Evolutionary conservation across 2,329 filamentous ascomycete species (phyloP).

Genomic region (Apiospora koreana): DNA sequence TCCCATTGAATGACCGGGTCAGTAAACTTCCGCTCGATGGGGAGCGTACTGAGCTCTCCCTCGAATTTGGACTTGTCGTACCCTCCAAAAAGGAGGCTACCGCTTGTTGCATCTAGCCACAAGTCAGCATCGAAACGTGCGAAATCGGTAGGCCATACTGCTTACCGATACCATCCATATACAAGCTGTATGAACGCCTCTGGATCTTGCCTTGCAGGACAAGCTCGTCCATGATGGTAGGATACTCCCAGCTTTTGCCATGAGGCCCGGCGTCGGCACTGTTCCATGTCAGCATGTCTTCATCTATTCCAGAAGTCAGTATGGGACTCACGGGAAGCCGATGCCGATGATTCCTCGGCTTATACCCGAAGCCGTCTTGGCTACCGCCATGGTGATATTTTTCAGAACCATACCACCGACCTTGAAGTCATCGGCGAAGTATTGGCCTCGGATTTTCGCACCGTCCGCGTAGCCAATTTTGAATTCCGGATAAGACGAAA

Average conservation of each 20-base stretch:
- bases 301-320: neutral
- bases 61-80: slow-evolving; percentile 13
- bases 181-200: slow-evolving; percentile 10
- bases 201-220: slow-evolving; percentile 12
- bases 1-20: slow-evolving; percentile 9
- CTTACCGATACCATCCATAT: slow-evolving; percentile 8
- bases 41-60: slow-evolving; percentile 2
- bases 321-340: slow-evolving; percentile 7
- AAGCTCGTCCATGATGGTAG: slow-evolving; percentile 12
- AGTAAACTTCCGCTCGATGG: neutral
- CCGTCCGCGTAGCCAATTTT: slow-evolving; percentile 9
- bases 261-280: neutral
- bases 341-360: slow-evolving; percentile 10
- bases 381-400: slow-evolving; percentile 24
- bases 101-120: slow-evolving; percentile 6
- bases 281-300: neutral
- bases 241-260: slow-evolving; percentile 6
- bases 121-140: neutral
- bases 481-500: slow-evolving; percentile 2
- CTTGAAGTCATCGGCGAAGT: slow-evolving; percentile 10
- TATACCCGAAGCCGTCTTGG: slow-evolving; percentile 16
- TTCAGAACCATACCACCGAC: slow-evolving; percentile 13
- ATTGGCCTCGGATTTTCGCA: slow-evolving; percentile 5
- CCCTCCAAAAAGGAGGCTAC: slow-evolving; percentile 9
- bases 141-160: neutral